Conservation (phyloP, 257 asterid genomes). For the Parsonsia alboflavescens region DNA sequence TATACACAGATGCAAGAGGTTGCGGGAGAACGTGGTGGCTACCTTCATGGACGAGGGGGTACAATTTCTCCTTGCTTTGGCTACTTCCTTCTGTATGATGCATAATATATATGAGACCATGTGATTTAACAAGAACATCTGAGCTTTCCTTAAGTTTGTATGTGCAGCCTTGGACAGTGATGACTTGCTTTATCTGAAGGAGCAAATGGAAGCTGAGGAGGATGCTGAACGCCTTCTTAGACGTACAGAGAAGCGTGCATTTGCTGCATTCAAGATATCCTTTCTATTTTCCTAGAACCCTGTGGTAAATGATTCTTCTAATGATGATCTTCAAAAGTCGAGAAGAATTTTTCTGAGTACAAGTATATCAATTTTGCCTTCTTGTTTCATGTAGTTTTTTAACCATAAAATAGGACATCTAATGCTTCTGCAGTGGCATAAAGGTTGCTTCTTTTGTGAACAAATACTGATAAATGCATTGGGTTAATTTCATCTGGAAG, state of each 20-base stretch:
- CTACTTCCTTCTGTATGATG: not conserved
- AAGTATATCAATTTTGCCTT: not conserved
- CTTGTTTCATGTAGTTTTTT: not conserved
- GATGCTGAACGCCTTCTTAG: slow-evolving; percentile 96
- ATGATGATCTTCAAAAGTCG: not conserved
- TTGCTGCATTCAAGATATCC: slow-evolving; percentile 97
- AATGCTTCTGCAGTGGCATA: not conserved
- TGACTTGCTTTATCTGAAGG: slow-evolving; percentile 96
- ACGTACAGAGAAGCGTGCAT: slow-evolving; percentile 95
- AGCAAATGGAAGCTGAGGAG: slow-evolving; percentile 99
- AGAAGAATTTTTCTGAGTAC: not conserved
- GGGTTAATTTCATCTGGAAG: not conserved
- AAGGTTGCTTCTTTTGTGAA: not conserved
- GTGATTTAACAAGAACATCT: not conserved
- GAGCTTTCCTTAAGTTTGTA: slow-evolving; percentile 34
- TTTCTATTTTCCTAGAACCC: slow-evolving; percentile 20
- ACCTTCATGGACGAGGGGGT: slow-evolving; percentile 99
- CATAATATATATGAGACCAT: not conserved
- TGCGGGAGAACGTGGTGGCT: slow-evolving; percentile 99
- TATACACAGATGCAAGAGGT: slow-evolving; percentile 91
- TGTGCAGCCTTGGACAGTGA: slow-evolving; percentile 97
- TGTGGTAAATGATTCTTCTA: not conserved
- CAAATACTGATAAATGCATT: not conserved
- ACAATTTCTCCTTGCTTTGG: slow-evolving; percentile 18
- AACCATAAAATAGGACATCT: not conserved